Conservation (phyloP, 2,329 filamentous ascomycete species). For the Penicillium digitatum region DNA sequence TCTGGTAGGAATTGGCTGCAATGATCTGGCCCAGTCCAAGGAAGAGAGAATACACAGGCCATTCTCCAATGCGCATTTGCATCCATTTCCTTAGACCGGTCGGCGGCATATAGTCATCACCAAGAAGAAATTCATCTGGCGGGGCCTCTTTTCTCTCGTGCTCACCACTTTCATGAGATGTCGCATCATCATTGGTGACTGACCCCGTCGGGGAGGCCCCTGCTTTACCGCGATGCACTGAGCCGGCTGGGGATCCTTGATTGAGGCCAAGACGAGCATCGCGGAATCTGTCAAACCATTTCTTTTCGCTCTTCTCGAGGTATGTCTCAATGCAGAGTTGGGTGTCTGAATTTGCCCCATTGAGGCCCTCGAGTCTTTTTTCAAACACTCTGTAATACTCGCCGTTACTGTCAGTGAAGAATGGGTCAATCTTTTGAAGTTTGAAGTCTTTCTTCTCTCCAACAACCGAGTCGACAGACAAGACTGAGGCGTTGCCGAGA, state of each 20-base stretch:
- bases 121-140: slow-evolving; percentile 55
- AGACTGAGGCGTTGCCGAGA: slow-evolving; percentile 44
- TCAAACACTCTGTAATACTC: slow-evolving; percentile 59
- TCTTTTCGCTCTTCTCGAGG: slow-evolving; percentile 61
- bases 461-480: slow-evolving; percentile 56
- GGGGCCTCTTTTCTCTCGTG: slow-evolving; percentile 34
- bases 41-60: slow-evolving; percentile 61
- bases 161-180: slow-evolving; percentile 31
- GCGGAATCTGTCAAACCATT: slow-evolving; percentile 60
- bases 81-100: slow-evolving; percentile 54
- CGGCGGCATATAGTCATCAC: slow-evolving; percentile 54
- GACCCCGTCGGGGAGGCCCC: slow-evolving; percentile 37
- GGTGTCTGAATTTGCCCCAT: slow-evolving; percentile 55
- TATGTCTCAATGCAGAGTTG: slow-evolving; percentile 63
- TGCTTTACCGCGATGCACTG: slow-evolving; percentile 32
- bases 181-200: slow-evolving; percentile 40
- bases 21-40: slow-evolving; percentile 61
- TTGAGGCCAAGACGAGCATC: slow-evolving; percentile 56
- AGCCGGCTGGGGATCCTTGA: slow-evolving; percentile 37
- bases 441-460: slow-evolving; percentile 60
- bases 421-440: slow-evolving; percentile 63
- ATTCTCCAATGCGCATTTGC: slow-evolving; percentile 57
- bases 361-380: slow-evolving; percentile 53
- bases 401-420: slow-evolving; percentile 62
- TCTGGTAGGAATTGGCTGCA: slow-evolving; percentile 64